Evolutionary conservation across 2,329 filamentous ascomycete species (phyloP).

Genomic region (Nemania diffusa): DNA sequence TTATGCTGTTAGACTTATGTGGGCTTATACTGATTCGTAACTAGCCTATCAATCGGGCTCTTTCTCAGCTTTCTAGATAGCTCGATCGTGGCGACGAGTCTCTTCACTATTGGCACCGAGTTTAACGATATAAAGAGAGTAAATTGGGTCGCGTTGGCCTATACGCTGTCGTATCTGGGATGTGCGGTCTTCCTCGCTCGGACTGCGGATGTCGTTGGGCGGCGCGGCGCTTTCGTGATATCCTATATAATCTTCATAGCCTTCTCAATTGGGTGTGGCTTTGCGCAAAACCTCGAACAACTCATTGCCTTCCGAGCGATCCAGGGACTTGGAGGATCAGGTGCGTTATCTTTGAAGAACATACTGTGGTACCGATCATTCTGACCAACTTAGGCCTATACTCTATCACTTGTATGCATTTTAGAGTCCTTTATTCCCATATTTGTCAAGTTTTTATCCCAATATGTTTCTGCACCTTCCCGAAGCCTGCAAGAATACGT

Average conservation of each 20-base stretch:
- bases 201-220: constrained; percentile 64
- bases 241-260: constrained; percentile 65
- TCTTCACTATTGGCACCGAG: constrained; percentile 65
- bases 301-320: constrained; percentile 61
- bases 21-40: constrained; percentile 24
- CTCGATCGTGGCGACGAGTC: constrained; percentile 68
- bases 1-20: constrained; percentile 7
- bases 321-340: constrained; percentile 64
- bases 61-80: constrained; percentile 69
- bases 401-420: constrained; percentile 57
- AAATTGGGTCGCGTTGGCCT: constrained; percentile 67
- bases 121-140: constrained; percentile 58
- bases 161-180: constrained; percentile 66
- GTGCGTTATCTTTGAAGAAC: constrained; percentile 46
- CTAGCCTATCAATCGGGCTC: constrained; percentile 62
- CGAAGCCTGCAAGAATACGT: not conserved
- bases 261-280: constrained; percentile 67
- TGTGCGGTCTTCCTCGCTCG: constrained; percentile 67
- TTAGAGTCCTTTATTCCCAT: not conserved
- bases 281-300: constrained; percentile 55
- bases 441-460: not conserved
- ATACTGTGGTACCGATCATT: not conserved
- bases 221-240: constrained; percentile 61
- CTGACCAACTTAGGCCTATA: constrained; percentile 56
- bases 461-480: not conserved